A percentile compares a stretch with the other conserved stretches of the same genome.
phyloP scores from a whole-genome alignment of 129 eudicot genomes.

The Tagetes patula region DNA sequence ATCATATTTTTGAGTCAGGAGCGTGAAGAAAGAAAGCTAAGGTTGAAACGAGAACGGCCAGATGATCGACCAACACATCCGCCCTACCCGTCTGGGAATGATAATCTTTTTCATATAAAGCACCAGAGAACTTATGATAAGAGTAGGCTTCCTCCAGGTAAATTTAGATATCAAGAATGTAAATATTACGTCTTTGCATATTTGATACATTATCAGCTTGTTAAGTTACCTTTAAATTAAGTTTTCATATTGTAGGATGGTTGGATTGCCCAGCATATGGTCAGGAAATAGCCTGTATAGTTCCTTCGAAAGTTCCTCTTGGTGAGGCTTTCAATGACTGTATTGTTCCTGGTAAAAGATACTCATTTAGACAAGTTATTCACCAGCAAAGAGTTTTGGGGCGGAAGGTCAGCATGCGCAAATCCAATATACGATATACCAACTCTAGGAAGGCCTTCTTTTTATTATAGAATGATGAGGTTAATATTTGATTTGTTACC shows the following conservation, averaged over 20 bases:
- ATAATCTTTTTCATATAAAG: slow-evolving; percentile 54
- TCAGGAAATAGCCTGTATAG: slow-evolving; percentile 70
- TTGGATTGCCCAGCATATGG: slow-evolving; percentile 91
- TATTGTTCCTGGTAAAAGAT: slow-evolving; percentile 92
- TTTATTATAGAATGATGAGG: neutral
- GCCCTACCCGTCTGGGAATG: slow-evolving; percentile 49
- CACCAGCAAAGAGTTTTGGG: slow-evolving; percentile 83
- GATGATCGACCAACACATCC: slow-evolving; percentile 68
- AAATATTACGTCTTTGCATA: neutral
- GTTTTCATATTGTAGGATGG: slow-evolving; percentile 64
- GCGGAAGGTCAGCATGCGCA: slow-evolving; percentile 55
- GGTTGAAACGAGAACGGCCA: slow-evolving; percentile 74
- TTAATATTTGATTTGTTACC: slow-evolving; percentile 15
- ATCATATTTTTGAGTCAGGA: slow-evolving; percentile 51
- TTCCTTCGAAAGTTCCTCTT: slow-evolving; percentile 96
- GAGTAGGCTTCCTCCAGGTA: slow-evolving; percentile 91
- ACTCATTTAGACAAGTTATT: slow-evolving; percentile 90
- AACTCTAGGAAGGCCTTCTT: neutral
- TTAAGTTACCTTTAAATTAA: neutral
- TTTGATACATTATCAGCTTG: slow-evolving; percentile 5
- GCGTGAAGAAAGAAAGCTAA: slow-evolving; percentile 88
- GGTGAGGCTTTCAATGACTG: slow-evolving; percentile 81
- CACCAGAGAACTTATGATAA: slow-evolving; percentile 60
- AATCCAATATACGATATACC: neutral
- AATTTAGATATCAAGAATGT: neutral